Evolutionary conservation across 2,329 filamentous ascomycete genomes (phyloP).

Genomic region (Aspergillus sp.): DNA sequence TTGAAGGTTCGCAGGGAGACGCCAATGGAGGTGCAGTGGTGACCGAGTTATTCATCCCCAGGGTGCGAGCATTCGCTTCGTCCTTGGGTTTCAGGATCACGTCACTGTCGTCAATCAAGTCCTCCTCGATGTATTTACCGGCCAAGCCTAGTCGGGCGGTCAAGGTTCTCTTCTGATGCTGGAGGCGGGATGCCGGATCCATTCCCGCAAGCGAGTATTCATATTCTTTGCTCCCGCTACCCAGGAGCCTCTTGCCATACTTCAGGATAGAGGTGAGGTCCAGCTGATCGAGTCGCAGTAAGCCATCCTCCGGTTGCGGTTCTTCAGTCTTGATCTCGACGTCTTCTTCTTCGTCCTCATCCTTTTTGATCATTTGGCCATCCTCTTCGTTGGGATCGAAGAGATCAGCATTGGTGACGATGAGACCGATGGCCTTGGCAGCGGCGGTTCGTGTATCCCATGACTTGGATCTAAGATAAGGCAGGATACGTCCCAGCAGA

Average conservation of each 20-base stretch:
- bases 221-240: slow-evolving; percentile 75
- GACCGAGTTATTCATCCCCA: background rate
- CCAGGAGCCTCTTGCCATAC: slow-evolving; percentile 77
- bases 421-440: slow-evolving; percentile 90
- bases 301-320: slow-evolving; percentile 49
- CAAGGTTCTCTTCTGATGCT: slow-evolving; percentile 86
- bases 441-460: slow-evolving; percentile 96
- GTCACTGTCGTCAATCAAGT: slow-evolving; percentile 67
- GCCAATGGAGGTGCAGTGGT: slow-evolving; percentile 36
- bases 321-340: slow-evolving; percentile 39
- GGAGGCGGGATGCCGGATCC: slow-evolving; percentile 75
- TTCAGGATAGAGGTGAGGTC: slow-evolving; percentile 77
- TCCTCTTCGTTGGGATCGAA: slow-evolving; percentile 87
- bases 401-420: slow-evolving; percentile 79
- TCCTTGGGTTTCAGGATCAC: slow-evolving; percentile 50
- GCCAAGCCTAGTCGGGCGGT: slow-evolving; percentile 76
- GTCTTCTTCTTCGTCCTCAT: slow-evolving; percentile 51
- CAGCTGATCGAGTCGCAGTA: slow-evolving; percentile 70
- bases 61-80: slow-evolving; percentile 46
- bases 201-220: slow-evolving; percentile 81
- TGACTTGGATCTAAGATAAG: slow-evolving; percentile 89
- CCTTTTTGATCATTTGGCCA: slow-evolving; percentile 46
- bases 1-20: slow-evolving; percentile 50
- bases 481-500: slow-evolving; percentile 86
- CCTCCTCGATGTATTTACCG: slow-evolving; percentile 81